A percentile compares a stretch with the other conserved stretches of the same genome.
These are phyloP conservation scores for Naganishia antarctica DNA, from an alignment of 768 basidiomycete genomes.

Conservation along the genomic window DNA sequence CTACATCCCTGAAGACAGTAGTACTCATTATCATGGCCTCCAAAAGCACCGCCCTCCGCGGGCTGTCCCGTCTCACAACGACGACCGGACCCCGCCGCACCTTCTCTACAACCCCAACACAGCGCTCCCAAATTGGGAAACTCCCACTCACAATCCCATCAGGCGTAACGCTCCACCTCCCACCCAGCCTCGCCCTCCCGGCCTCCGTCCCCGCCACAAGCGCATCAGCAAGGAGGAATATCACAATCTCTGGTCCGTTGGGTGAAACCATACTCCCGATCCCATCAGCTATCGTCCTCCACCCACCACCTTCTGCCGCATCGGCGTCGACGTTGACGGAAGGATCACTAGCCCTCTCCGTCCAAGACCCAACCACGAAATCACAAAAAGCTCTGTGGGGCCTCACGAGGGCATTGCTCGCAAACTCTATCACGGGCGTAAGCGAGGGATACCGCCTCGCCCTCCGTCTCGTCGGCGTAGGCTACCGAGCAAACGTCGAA, in stretches of 20 bases:
- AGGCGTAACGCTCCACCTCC: conserved; percentile 51
- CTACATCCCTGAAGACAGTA: no score
- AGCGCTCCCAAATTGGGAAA: conserved; percentile 54
- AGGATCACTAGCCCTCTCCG: conserved; percentile 33
- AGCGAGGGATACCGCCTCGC: conserved; percentile 78
- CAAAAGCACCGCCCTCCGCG: no score
- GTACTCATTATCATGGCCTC: no score
- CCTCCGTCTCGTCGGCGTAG: conserved; percentile 86
- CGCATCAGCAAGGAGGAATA: conserved; percentile 38
- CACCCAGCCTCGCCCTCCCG: conserved; percentile 30
- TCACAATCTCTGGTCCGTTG: conserved; percentile 61
- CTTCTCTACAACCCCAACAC: conserved; percentile 34
- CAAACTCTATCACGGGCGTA: conserved; percentile 85
- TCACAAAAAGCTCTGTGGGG: conserved; percentile 90
- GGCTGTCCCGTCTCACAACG: not conserved
- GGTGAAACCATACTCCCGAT: conserved; percentile 56
- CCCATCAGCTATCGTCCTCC: conserved; percentile 53
- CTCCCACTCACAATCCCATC: conserved; percentile 57
- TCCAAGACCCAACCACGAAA: conserved; percentile 60
- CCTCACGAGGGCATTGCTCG: conserved; percentile 80
- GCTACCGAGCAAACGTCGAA: conserved; percentile 84
- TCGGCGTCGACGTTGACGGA: not conserved
- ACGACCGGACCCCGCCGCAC: not conserved
- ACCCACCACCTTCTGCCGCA: conserved; percentile 28
- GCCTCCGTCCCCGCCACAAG: conserved; percentile 39